Base-by-base conservation (phyloP, 169 alveolate species). In the Cryptosporidium ryanae region DNA sequence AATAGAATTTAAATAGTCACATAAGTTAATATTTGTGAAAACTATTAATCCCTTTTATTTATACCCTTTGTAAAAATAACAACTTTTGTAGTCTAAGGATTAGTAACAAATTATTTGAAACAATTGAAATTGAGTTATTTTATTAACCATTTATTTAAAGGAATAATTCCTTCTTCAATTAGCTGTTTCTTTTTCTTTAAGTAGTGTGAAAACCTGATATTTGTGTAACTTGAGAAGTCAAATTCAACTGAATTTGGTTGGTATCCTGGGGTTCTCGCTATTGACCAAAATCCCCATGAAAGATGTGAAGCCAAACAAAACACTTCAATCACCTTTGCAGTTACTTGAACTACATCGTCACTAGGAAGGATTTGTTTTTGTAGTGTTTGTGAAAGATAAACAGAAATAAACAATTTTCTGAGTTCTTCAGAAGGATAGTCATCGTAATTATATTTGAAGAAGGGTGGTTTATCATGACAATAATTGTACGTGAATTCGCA, bases 271-370 rank as follows among this genome's bases (percentile, higher is more conserved):
- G 82, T 82, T 49, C 92, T 82, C 17, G 83, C 92, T 64, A 83
- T 44, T 21, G 94, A 90, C 95, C 95, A 93, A 18, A 90, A 82
- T 48, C 93, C 93, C 95, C 95, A 93, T 49, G 91, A 66, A 38
- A 93, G 64, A 50, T 90, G 93, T 12, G 92, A 82, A 17, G 93
- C 93, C 61, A 93, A 50, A 13, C 95, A 87, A 49, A 89, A 92
- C 18, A 91, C 71, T 66, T 93, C 95, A 3, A 93, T 61, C 13
- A 92, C 67, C 12, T 89, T 89, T n/a, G 63, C 13, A 71, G 93
- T 52, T 15, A 67, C 82, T 4, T 92, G 90, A 18, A 91, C 82
- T 13, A 92, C 50, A 34, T 92, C 63, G 65, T 68, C 64, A 44
- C 70, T 82, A 3, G 89, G 65, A 7, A 82, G 27, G 23, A 67